Evolutionary conservation across 2,329 filamentous ascomycete genomes (phyloP).

Genomic region (Torrubiella hemipterigena): DNA sequence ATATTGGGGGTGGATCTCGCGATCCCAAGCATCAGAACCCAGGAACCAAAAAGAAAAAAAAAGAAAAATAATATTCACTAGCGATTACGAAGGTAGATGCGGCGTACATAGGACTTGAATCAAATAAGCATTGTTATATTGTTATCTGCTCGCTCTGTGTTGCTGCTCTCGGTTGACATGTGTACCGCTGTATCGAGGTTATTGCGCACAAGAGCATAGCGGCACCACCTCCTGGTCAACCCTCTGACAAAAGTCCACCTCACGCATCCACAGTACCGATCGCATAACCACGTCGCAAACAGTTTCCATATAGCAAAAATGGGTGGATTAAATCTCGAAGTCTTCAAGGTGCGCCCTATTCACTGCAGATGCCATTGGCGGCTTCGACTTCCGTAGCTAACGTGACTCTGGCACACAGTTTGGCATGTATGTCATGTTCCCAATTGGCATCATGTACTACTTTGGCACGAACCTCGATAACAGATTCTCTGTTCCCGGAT

Average conservation of each 20-base stretch:
- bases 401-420: slow-evolving; percentile 54
- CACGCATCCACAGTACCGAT: no score
- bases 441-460: slow-evolving; percentile 99
- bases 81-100: no score
- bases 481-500: slow-evolving; percentile 76
- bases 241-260: no score
- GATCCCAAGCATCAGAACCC: background rate
- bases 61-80: slow-evolving; percentile 8
- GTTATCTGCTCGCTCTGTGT: no score
- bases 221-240: background rate
- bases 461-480: slow-evolving; percentile 96
- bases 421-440: slow-evolving; percentile 97
- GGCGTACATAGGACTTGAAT: no score
- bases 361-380: no score
- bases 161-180: slow-evolving; percentile 1
- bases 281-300: background rate
- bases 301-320: slow-evolving; percentile 30
- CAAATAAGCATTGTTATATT: no score
- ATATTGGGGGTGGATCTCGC: background rate
- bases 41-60: background rate
- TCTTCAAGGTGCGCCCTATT: slow-evolving; percentile 88
- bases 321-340: slow-evolving; percentile 81
- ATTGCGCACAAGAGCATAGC: slow-evolving; percentile 3
- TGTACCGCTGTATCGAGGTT: slow-evolving; percentile 12
- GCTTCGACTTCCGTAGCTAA: no score